Conservation (phyloP, 176 grass and related monocot species). For the Puccinellia tenuiflora region DNA sequence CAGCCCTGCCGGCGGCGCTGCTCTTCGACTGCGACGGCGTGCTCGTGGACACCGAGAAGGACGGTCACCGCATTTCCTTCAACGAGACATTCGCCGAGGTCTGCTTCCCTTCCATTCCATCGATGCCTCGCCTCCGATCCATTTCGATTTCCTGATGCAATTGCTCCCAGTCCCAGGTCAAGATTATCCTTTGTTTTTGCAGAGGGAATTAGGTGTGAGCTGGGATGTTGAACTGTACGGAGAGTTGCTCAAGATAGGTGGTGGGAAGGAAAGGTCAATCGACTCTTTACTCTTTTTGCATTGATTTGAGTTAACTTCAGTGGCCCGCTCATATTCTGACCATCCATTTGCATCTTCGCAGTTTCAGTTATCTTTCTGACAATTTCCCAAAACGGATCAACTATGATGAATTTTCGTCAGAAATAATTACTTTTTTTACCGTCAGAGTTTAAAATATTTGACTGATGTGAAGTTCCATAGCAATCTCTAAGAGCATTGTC, state of each 20-base stretch:
- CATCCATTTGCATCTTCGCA: neutral
- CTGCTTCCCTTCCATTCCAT: neutral
- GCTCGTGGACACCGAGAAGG: constrained; percentile 96
- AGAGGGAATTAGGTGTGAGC: constrained; percentile 82
- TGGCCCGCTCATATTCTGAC: neutral
- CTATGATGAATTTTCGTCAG: neutral
- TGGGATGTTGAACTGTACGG: constrained; percentile 88
- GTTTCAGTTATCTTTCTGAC: neutral
- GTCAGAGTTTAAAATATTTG: neutral
- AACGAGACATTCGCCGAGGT: constrained; percentile 96
- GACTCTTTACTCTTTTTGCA: neutral
- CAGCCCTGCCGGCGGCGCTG: constrained; percentile 53
- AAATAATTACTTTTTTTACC: too few relatives aligned
- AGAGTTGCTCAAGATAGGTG: constrained; percentile 92
- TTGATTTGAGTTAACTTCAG: neutral
- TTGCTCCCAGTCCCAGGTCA: neutral
- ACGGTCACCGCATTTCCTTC: constrained; percentile 92
- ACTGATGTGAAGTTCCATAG: neutral
- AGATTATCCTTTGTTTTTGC: constrained; percentile 21
- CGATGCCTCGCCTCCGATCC: neutral
- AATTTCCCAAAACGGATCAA: neutral
- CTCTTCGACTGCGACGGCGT: constrained; percentile 96
- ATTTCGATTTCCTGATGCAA: neutral
- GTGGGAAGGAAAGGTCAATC: constrained; percentile 88
- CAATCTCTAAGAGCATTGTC: neutral